phyloP scores from a whole-genome alignment of 2,329 filamentous ascomycete genomes.

The Graphiopsis chlorocephala region DNA sequence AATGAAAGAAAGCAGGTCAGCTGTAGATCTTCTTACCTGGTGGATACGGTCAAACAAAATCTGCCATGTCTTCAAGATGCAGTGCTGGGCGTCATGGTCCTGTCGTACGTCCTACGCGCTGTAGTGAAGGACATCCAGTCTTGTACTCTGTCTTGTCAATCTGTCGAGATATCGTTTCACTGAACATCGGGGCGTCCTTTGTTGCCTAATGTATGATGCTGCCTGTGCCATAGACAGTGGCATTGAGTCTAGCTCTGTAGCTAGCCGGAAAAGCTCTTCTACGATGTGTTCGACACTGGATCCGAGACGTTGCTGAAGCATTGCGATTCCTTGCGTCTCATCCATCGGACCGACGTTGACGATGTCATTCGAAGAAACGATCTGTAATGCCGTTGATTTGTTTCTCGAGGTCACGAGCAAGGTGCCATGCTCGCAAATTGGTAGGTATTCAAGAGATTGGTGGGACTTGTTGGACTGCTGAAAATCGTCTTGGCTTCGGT shows the following conservation, averaged over 20 bases:
- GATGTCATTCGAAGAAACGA: neutral
- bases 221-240: constrained; percentile 38
- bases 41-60: constrained; percentile 27
- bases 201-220: constrained; percentile 34
- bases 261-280: neutral
- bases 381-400: neutral
- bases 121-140: constrained; percentile 19
- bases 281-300: neutral
- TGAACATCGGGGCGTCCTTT: constrained; percentile 29
- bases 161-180: constrained; percentile 40
- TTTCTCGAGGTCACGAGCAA: neutral
- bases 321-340: neutral
- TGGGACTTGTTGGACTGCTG: neutral
- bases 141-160: constrained; percentile 30
- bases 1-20: constrained; percentile 46
- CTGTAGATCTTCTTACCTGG: constrained; percentile 29
- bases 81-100: constrained; percentile 20
- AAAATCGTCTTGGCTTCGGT: neutral
- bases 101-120: constrained; percentile 13
- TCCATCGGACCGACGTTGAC: constrained; percentile 1
- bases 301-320: neutral
- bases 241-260: constrained; percentile 29
- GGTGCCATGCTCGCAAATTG: neutral
- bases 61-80: constrained; percentile 25
- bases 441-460: neutral